phyloP scores from a whole-genome alignment of 2,329 filamentous ascomycete species.

The Fonsecaea nubica region DNA sequence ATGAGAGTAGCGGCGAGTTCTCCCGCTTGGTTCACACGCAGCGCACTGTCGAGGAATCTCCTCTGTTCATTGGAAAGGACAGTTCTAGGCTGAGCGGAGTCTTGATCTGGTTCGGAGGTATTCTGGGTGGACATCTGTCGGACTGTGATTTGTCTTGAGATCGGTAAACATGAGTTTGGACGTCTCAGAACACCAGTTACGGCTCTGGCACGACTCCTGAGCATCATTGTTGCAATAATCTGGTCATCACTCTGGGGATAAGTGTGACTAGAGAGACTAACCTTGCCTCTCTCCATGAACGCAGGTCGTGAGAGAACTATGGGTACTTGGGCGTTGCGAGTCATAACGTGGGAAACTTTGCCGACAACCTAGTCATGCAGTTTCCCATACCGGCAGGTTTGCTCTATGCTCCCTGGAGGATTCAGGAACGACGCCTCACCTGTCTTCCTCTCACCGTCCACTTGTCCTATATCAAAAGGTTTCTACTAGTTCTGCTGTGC shows the following conservation, averaged over 20 bases:
- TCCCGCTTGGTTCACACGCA: slow-evolving; percentile 96
- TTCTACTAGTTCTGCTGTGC: background rate
- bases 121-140: slow-evolving; percentile 27
- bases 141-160: background rate
- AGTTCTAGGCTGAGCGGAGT: slow-evolving; percentile 49
- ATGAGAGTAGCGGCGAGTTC: slow-evolving; percentile 97
- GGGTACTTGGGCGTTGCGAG: background rate
- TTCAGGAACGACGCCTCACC: background rate
- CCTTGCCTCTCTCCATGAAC: background rate
- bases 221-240: slow-evolving; percentile 6
- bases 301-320: background rate
- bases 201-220: background rate
- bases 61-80: slow-evolving; percentile 73
- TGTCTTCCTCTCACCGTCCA: background rate
- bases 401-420: background rate
- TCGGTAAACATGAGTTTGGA: background rate
- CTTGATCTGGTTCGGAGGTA: slow-evolving; percentile 40
- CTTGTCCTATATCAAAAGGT: background rate
- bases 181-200: background rate
- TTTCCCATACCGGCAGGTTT: background rate
- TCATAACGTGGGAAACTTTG: background rate
- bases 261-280: background rate
- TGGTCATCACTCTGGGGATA: background rate
- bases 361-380: background rate
- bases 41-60: slow-evolving; percentile 76